Conservation (phyloP, 116 monocot species). For the Phalaenopsis hybrid region DNA sequence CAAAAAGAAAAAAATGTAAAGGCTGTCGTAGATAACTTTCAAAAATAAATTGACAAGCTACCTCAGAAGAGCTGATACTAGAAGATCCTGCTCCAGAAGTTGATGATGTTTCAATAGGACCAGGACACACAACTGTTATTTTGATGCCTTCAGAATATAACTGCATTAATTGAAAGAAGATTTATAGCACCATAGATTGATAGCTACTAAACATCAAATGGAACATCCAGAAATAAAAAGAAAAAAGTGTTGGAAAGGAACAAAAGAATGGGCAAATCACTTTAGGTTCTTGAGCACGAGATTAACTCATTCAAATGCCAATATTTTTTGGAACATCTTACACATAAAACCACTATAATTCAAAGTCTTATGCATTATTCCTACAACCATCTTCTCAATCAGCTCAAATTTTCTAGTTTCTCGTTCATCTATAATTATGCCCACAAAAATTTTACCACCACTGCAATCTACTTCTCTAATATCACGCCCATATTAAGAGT, state of each 20-base stretch:
- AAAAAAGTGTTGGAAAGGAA: neutral
- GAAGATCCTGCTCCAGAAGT: slow-evolving; percentile 42
- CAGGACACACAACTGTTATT: slow-evolving; percentile 93
- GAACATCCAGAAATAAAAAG: neutral
- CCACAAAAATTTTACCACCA: too few species aligned
- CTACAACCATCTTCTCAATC: neutral
- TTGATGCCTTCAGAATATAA: slow-evolving; percentile 77
- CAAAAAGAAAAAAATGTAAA: neutral
- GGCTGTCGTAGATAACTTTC: neutral
- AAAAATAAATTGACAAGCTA: slow-evolving; percentile 9
- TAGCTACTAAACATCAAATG: too few species aligned
- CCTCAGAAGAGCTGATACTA: slow-evolving; percentile 38
- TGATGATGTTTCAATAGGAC: slow-evolving; percentile 66
- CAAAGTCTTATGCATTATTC: neutral
- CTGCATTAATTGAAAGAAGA: slow-evolving; percentile 21
- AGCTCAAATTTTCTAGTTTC: too few species aligned
- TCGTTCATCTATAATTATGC: too few species aligned
- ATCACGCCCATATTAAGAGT: too few species aligned
- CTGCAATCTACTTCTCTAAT: too few species aligned
- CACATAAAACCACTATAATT: neutral
- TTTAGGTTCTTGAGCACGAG: neutral
- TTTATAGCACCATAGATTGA: neutral
- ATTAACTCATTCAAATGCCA: neutral
- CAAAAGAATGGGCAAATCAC: neutral
- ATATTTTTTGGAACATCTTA: neutral